Base-by-base conservation (phyloP, 805 yeast species). In the Candida adriatica region DNA sequence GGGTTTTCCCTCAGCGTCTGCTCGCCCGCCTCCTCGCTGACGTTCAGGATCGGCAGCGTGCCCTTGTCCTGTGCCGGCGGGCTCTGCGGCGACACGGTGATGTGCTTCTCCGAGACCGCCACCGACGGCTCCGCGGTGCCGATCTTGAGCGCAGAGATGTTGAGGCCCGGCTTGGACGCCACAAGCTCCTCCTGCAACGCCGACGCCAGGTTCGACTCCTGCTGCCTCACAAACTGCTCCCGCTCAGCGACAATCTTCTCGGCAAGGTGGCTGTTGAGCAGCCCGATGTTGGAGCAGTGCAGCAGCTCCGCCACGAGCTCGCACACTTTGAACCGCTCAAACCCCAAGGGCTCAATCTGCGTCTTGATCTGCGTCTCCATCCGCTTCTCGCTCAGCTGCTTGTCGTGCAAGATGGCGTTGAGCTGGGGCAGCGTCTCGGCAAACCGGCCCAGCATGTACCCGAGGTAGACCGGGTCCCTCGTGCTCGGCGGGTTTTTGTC, bases 231-330 rank as follows among this genome's bases (percentile, higher is more conserved):
- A 37, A 77, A 73, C 8, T 54, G 56, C 46, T 90, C 95, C 26
- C 96, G 72, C 38, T 81, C 79, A 21, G 61, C 55, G 16, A 87
- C 73, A 20, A 86, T 68, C 27, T 64, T 63, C 49, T 84, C 78
- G 31, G 88, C 88, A 23, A 69, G 65, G 20, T 71, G 73, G 38
- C 88, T 88, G 55, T 90, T 92, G 36, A 92, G 68, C 18, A 92
- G 64, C 3, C 83, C 84, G 95, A 92, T 92, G 58, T 92, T 92
- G 8, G 96, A 86, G 53, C 98, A 92, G 58, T 92, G 98, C 31
- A 92, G 64, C 27, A 92, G 66, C 52, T 92, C 98, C 0, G 98
- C 98, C 26, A 90, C 78, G 25, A 92, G 66, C 59, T 92, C 98
- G 46, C 96, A 82, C 13, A 92, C 73, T 49, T 90, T 85, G 60